These are phyloP conservation scores for Dendryphion nanum DNA, from an alignment of 2,329 filamentous ascomycete genomes.

Conservation along the genomic window DNA sequence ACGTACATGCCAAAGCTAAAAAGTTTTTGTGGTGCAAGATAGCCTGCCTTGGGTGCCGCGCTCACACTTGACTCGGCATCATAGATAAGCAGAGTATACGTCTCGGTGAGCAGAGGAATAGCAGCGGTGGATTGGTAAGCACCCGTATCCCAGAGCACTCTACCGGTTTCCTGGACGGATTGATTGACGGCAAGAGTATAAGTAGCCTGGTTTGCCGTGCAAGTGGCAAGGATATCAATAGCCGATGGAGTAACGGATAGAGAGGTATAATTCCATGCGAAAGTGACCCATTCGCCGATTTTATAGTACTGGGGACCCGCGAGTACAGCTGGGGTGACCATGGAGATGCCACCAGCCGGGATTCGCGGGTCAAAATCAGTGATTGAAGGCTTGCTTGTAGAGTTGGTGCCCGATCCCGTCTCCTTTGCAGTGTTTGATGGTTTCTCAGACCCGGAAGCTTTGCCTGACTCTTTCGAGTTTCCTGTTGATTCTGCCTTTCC, in stretches of 20 bases:
- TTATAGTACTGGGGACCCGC: slow-evolving; percentile 60
- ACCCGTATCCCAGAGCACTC: slow-evolving; percentile 61
- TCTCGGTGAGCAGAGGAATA: slow-evolving; percentile 54
- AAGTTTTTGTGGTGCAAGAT: slow-evolving; percentile 52
- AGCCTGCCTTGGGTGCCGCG: slow-evolving; percentile 54
- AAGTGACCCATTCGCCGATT: slow-evolving; percentile 61
- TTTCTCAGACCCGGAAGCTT: slow-evolving; percentile 7
- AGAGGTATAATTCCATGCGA: slow-evolving; percentile 69
- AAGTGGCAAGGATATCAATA: slow-evolving; percentile 62
- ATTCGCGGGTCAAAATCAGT: slow-evolving; percentile 51
- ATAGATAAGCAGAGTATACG: slow-evolving; percentile 63
- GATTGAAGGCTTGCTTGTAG: slow-evolving; percentile 18
- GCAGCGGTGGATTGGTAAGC: slow-evolving; percentile 44
- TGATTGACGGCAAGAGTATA: slow-evolving; percentile 64
- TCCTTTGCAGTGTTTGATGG: slow-evolving; percentile 14
- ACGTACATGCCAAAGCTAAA: slow-evolving; percentile 64
- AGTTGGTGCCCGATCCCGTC: slow-evolving; percentile 18
- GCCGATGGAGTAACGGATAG: slow-evolving; percentile 57
- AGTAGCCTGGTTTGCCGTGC: slow-evolving; percentile 56
- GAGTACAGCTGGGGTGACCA: slow-evolving; percentile 57
- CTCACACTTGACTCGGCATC: slow-evolving; percentile 55
- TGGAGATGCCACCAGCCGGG: slow-evolving; percentile 59
- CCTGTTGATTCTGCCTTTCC: slow-evolving; percentile 9
- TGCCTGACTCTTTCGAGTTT: slow-evolving; percentile 6
- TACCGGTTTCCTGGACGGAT: slow-evolving; percentile 52